Evolutionary conservation across 2,329 filamentous ascomycete species (phyloP).

Genomic region (Trichoderma aggressivum): DNA sequence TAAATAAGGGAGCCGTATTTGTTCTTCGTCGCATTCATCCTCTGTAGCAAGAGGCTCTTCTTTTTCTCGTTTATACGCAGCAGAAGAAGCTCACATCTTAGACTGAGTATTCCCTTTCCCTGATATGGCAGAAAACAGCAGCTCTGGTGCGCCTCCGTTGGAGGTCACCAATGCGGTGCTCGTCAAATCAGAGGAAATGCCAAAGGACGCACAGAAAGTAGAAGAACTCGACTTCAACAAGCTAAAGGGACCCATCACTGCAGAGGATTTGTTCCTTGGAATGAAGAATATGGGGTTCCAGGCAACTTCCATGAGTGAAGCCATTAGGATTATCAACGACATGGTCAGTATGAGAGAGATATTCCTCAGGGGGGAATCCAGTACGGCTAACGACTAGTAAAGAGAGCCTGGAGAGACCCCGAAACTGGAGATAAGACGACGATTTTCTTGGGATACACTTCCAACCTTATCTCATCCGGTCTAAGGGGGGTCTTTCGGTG

Average conservation of each 20-base stretch:
- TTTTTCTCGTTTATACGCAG: neutral
- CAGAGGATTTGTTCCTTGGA: conserved; percentile 74
- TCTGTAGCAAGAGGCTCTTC: neutral
- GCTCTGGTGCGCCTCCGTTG: conserved; percentile 48
- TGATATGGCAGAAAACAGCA: conserved; percentile 34
- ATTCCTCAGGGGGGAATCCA: neutral
- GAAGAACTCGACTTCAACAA: conserved; percentile 91
- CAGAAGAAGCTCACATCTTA: neutral
- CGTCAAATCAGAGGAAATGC: conserved; percentile 77
- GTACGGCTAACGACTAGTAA: conserved; percentile 15
- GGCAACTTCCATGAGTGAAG: conserved; percentile 72
- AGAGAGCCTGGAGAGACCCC: conserved; percentile 76
- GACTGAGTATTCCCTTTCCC: neutral
- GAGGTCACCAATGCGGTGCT: conserved; percentile 77
- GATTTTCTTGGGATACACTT: conserved; percentile 96
- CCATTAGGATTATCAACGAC: conserved; percentile 86
- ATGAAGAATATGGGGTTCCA: conserved; percentile 83
- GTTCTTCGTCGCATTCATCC: neutral
- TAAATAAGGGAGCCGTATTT: neutral
- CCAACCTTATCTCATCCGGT: conserved; percentile 94
- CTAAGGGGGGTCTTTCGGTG: conserved; percentile 88
- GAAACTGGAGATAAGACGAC: conserved; percentile 78
- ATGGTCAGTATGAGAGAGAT: conserved; percentile 63
- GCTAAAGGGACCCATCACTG: conserved; percentile 73
- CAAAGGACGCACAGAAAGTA: conserved; percentile 74